Evolutionary conservation across 2,329 filamentous ascomycete genomes (phyloP).

Genomic region (Seiridium cupressi): DNA sequence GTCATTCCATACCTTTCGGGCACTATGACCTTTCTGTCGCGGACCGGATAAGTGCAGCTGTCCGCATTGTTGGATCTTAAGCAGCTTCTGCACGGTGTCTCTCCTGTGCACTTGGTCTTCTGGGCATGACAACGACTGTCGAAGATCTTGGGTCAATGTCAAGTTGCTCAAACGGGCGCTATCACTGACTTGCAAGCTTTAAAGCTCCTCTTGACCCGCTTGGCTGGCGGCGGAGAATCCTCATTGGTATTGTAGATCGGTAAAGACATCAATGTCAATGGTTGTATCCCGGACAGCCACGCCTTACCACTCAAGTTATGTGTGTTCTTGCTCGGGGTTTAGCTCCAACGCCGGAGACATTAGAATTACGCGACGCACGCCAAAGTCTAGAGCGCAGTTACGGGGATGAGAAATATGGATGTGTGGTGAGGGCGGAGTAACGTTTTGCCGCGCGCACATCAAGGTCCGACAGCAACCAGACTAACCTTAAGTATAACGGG

Average conservation of each 20-base stretch:
- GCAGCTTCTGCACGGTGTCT: conserved; percentile 15
- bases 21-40: conserved; percentile 17
- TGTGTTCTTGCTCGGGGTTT: no score
- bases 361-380: no score
- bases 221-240: conserved; percentile 6
- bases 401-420: no score
- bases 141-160: background rate
- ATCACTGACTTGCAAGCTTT: conserved; percentile 11
- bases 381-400: no score
- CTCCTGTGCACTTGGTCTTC: conserved; percentile 18
- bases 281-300: no score
- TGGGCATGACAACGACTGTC: conserved; percentile 18
- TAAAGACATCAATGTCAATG: background rate
- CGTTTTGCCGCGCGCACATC: no score
- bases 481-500: no score
- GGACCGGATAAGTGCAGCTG: conserved; percentile 14
- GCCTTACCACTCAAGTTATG: no score
- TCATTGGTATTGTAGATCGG: conserved; percentile 5
- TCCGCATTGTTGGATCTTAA: conserved; percentile 12
- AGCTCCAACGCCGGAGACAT: no score
- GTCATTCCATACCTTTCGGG: conserved; percentile 13
- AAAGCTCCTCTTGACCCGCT: conserved; percentile 10
- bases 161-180: background rate
- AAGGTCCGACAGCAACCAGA: no score
- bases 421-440: no score